Base-by-base conservation (phyloP, 225 moss, liverwort and hornwort species). In the Lunularia cruciata region DNA sequence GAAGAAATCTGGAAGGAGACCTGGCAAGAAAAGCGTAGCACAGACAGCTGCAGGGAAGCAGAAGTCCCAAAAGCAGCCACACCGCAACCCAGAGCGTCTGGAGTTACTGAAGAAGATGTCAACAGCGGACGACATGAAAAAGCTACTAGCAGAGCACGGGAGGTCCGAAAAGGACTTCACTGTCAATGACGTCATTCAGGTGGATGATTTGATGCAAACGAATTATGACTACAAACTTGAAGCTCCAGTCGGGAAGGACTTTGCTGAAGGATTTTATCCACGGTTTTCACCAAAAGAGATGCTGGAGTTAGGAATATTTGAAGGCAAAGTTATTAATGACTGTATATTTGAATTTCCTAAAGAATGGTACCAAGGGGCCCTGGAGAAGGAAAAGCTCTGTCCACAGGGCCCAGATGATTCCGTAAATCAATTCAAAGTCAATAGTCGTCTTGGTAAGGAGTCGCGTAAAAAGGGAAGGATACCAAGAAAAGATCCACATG, bases 201-300 rank as follows among this genome's bases (percentile, higher is more conserved):
- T 65, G 8, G 73, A 73, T 73, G 73, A 73, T 46, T 39, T 73
- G 65, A 73, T 65, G 65, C 73, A 73, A 55, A 73, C 56, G 14
- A 20, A 57, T 32, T 73, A 73, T 28, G 42, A 73, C 25, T 73
- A 65, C 65, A 65, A 65, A 47, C 65, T 73, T 22, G 73, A 73
- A 65, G 73, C 46, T 8, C 65, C 57, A 16, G 11, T 73, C 13
- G 73, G 73, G 35, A 47, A 73, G 57, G 43, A 65, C 19, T 73
- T 65, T 47, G 65, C 73, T 30, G 65, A 73, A 57, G 73, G 73
- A 35, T 73, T 73, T 45, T 43, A 30, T 73, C 73, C 73, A 22
- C 40, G 64, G 10, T 73, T 73, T 16, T 43, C 65, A 35, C 73
- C 73, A 5, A 65, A 73, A 28, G 45, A 73, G 59, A 73, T 73